A percentile compares a stretch with the other conserved stretches of the same genome.
phyloP scores from a whole-genome alignment of 2,329 filamentous ascomycete genomes.

The Curvularia sp. region DNA sequence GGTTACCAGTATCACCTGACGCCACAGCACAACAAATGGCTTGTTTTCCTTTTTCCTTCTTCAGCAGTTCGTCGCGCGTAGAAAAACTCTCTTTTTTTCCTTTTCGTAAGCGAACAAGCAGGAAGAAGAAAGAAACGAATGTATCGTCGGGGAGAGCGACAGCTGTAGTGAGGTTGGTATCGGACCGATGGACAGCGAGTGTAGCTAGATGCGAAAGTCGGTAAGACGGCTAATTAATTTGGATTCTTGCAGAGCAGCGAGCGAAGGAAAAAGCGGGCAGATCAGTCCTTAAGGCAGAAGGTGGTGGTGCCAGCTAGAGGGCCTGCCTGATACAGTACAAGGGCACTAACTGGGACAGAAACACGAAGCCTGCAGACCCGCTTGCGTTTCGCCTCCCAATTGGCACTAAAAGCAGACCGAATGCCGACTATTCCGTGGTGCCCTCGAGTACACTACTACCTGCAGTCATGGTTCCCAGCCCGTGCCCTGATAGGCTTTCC shows the following conservation, averaged over 20 bases:
- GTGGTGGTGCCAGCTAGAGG: slow-evolving; percentile 14
- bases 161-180: background rate
- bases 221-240: background rate
- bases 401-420: slow-evolving; percentile 8
- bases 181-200: slow-evolving; percentile 6
- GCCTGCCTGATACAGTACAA: slow-evolving; percentile 17
- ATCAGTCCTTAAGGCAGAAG: slow-evolving; percentile 27
- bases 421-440: slow-evolving; percentile 13
- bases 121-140: background rate
- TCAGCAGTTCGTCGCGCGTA: background rate
- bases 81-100: background rate
- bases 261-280: slow-evolving; percentile 7
- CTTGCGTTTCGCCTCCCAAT: slow-evolving; percentile 16
- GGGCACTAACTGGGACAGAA: slow-evolving; percentile 18
- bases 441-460: background rate
- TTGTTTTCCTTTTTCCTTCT: background rate
- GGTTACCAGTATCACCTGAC: slow-evolving; percentile 6
- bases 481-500: background rate
- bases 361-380: slow-evolving; percentile 24
- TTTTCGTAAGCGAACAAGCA: background rate
- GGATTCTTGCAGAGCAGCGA: background rate
- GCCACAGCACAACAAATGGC: background rate
- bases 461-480: slow-evolving; percentile 1
- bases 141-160: background rate
- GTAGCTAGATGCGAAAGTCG: background rate